Evolutionary conservation across 2,329 filamentous ascomycete genomes (phyloP).

Genomic region (Sarocladium brachiariae): DNA sequence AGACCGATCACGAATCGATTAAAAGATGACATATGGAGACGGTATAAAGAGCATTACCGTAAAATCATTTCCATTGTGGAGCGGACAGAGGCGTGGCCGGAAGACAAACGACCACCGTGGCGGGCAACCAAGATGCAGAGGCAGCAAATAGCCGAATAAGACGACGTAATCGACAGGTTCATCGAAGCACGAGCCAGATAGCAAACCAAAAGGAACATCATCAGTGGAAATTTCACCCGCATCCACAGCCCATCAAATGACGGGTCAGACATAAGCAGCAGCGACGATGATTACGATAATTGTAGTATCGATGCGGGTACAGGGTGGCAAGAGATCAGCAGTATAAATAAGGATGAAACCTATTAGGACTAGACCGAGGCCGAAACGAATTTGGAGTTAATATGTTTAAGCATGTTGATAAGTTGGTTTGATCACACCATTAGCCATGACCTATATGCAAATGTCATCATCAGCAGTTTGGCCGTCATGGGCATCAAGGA

Average conservation of each 20-base stretch:
- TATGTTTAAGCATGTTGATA: conserved; percentile 9
- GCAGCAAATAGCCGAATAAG: conserved; percentile 1
- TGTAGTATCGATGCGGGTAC: not conserved
- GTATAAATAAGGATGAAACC: not conserved
- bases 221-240: not conserved
- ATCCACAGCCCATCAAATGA: not conserved
- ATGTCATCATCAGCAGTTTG: conserved; percentile 8
- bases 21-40: conserved; percentile 1
- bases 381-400: not conserved
- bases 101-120: conserved; percentile 1
- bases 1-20: not conserved
- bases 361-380: conserved; percentile 2
- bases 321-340: not conserved
- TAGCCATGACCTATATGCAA: not conserved
- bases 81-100: not conserved
- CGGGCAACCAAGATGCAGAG: not conserved
- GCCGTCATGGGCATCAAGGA: conserved; percentile 3
- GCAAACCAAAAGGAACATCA: not conserved
- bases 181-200: not conserved
- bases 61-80: conserved; percentile 8
- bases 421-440: conserved; percentile 2
- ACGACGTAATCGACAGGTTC: conserved; percentile 2
- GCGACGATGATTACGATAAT: not conserved
- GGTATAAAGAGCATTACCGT: conserved; percentile 6
- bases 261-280: not conserved